Evolutionary conservation across 371 early-diverging fungal genomes (phyloP).

Genomic region (Umbelopsis sp.): DNA sequence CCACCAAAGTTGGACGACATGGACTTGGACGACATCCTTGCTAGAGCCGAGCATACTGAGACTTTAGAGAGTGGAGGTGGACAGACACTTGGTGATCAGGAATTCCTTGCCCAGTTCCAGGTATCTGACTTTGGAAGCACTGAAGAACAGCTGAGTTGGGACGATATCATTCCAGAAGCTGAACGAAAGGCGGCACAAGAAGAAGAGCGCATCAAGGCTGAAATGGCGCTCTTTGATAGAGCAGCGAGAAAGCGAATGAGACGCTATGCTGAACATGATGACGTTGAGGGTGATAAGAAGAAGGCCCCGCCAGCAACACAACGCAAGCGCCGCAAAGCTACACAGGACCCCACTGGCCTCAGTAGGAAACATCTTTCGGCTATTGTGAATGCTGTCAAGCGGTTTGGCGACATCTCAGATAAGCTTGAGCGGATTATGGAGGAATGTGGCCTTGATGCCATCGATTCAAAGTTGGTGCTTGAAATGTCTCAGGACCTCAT

Average conservation of each 20-base stretch:
- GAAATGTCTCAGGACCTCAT: constrained; percentile 63
- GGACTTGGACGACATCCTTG: constrained; percentile 94
- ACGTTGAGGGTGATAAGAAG: constrained; percentile 34
- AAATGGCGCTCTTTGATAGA: constrained; percentile 54
- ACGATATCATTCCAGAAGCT: constrained; percentile 92
- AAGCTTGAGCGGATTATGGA: constrained; percentile 29
- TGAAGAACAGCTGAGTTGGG: constrained; percentile 85
- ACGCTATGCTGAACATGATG: constrained; percentile 36
- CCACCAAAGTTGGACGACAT: constrained; percentile 85
- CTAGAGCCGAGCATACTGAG: constrained; percentile 91
- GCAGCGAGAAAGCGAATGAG: constrained; percentile 51
- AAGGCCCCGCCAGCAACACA: constrained; percentile 26
- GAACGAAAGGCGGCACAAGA: constrained; percentile 77
- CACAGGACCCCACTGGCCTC: constrained; percentile 24
- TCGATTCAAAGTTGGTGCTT: constrained; percentile 66
- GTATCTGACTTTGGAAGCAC: constrained; percentile 90
- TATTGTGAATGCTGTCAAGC: constrained; percentile 12
- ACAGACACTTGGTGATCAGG: constrained; percentile 75
- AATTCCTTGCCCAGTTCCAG: constrained; percentile 93
- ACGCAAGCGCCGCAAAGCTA: constrained; percentile 37
- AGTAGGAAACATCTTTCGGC: not conserved
- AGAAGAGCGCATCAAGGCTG: constrained; percentile 56
- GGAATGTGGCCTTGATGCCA: constrained; percentile 79
- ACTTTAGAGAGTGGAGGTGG: constrained; percentile 72
- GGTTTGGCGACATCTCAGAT: constrained; percentile 8